A percentile compares a stretch with the other conserved stretches of the same genome.
These are phyloP conservation scores for Mimosa bimucronata DNA, from an alignment of 306 rosid genomes.

Conservation along the genomic window DNA sequence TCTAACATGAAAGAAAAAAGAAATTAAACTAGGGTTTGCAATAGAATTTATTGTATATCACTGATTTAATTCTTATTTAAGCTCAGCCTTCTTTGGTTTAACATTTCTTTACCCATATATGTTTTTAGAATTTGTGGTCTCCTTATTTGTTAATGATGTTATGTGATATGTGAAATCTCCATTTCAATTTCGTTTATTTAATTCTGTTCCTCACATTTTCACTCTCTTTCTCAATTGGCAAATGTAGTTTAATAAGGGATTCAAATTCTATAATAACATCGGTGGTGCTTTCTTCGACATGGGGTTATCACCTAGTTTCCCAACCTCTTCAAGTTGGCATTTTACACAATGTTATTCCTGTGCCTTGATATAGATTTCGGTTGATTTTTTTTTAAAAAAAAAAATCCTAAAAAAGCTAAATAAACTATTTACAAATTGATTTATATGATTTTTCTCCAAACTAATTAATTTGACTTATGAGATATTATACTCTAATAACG, in stretches of 20 bases:
- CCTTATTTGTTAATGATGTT: not conserved
- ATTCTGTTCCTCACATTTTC: not conserved
- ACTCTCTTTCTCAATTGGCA: not conserved
- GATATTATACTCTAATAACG: too few species aligned
- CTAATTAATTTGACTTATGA: too few species aligned
- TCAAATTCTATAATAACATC: not conserved
- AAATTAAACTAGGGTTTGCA: not conserved
- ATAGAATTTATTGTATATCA: not conserved
- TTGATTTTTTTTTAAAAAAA: too few species aligned
- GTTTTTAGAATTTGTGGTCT: not conserved
- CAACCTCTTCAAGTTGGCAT: constrained; percentile 6
- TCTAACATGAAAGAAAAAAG: not conserved
- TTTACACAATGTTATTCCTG: not conserved
- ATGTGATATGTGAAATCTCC: not conserved
- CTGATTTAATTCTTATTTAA: constrained; percentile 19
- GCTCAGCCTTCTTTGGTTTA: not conserved
- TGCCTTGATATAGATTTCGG: too few species aligned
- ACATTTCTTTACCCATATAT: not conserved
- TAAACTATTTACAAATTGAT: too few species aligned
- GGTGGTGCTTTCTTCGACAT: not conserved
- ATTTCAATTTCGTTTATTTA: constrained; percentile 12
- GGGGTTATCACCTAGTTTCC: constrained; percentile 1
- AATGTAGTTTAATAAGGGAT: constrained; percentile 1
- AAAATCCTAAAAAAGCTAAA: too few species aligned
- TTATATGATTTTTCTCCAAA: too few species aligned